Conservation (phyloP, 108 stramenopile species). For the Discostella pseudostelligera region DNA sequence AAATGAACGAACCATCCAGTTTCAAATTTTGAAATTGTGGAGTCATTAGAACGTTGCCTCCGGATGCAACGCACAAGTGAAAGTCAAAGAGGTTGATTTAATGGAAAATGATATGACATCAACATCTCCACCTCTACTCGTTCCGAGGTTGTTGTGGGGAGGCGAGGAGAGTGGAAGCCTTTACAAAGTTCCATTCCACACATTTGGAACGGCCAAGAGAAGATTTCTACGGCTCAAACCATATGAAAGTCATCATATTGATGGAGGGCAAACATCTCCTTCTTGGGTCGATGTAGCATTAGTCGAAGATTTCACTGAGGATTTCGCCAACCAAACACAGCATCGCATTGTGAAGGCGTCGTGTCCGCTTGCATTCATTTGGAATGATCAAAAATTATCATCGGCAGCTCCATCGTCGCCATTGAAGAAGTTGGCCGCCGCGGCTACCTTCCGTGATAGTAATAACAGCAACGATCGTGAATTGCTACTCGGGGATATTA, state of each 20-base stretch:
- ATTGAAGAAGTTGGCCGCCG: conserved; percentile 1
- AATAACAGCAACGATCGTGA: conserved; percentile 10
- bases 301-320: neutral
- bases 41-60: no score
- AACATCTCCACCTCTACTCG: conserved; percentile 1
- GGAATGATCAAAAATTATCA: conserved; percentile 21
- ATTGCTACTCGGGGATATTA: conserved; percentile 17
- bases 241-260: neutral
- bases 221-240: conserved; percentile 27
- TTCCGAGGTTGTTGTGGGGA: conserved; percentile 26
- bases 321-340: neutral
- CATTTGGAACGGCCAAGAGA: conserved; percentile 27
- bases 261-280: neutral
- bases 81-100: no score
- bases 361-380: conserved; percentile 26
- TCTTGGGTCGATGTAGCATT: conserved; percentile 34
- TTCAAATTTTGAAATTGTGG: no score
- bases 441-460: conserved; percentile 11
- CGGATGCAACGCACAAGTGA: no score
- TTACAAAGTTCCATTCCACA: conserved; percentile 35
- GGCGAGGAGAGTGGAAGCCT: conserved; percentile 2
- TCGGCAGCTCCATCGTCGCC: conserved; percentile 7
- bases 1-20: no score
- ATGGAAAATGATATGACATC: no score
- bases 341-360: conserved; percentile 16